Conservation (phyloP, 106 monocot genomes). For the Dendrobium catenatum region DNA sequence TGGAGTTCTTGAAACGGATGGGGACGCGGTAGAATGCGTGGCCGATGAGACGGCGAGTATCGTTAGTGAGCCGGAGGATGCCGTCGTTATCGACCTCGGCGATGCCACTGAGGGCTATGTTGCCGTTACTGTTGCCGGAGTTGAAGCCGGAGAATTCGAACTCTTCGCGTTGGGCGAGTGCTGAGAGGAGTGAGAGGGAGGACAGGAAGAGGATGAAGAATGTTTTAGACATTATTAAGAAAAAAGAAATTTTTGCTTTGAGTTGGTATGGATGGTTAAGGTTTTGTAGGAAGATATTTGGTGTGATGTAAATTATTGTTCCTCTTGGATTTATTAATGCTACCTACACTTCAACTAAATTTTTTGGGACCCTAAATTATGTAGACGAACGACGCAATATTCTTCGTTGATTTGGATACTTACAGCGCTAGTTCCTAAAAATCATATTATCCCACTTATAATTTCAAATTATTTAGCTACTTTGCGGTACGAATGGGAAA, state of each 20-base stretch:
- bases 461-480: too few species aligned
- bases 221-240: not conserved
- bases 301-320: not conserved
- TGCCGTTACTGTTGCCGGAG: conserved; percentile 5
- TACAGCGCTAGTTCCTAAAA: too few species aligned
- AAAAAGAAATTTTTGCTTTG: not conserved
- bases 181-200: not conserved
- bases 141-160: conserved; percentile 4
- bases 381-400: too few species aligned
- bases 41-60: conserved; percentile 10
- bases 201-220: not conserved
- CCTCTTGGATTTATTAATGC: too few species aligned
- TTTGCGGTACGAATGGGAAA: too few species aligned
- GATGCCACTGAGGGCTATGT: conserved; percentile 13
- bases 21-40: conserved; percentile 18
- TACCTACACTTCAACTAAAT: too few species aligned
- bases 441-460: too few species aligned
- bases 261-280: not conserved
- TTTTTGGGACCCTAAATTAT: too few species aligned
- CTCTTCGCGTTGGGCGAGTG: not conserved
- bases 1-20: conserved; percentile 15
- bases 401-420: too few species aligned
- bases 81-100: conserved; percentile 6
- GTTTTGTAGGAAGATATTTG: conserved; percentile 1
- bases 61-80: conserved; percentile 17